Evolutionary conservation across 805 yeast genomes (phyloP).

Genomic region (Candida ovalis): DNA sequence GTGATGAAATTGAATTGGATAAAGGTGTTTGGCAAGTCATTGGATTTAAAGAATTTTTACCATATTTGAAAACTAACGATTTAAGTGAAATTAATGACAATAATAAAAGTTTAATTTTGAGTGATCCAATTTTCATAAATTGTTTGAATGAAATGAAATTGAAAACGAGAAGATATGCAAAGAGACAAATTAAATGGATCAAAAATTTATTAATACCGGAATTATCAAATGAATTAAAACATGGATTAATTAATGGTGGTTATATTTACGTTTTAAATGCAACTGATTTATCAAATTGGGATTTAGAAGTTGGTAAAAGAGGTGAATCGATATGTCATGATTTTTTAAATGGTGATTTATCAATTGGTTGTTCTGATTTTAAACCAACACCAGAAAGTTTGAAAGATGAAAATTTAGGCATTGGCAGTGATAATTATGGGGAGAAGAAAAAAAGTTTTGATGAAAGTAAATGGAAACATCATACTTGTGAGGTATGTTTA

Average conservation of each 20-base stretch:
- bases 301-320: conserved; percentile 45
- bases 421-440: conserved; percentile 4
- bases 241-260: conserved; percentile 54
- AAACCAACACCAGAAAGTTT: conserved; percentile 19
- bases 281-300: conserved; percentile 65
- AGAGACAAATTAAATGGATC: conserved; percentile 89
- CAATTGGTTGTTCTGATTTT: background rate
- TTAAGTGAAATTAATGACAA: conserved; percentile 27
- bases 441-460: conserved; percentile 11
- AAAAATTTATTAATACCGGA: conserved; percentile 63
- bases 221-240: conserved; percentile 42
- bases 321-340: conserved; percentile 48
- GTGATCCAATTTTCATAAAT: conserved; percentile 29
- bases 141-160: conserved; percentile 77
- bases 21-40: conserved; percentile 91
- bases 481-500: conserved; percentile 60
- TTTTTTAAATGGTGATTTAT: conserved; percentile 18
- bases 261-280: conserved; percentile 71
- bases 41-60: conserved; percentile 86
- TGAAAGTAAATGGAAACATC: conserved; percentile 56
- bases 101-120: conserved; percentile 3
- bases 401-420: conserved; percentile 7
- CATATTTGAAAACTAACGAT: conserved; percentile 34
- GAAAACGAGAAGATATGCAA: conserved; percentile 82
- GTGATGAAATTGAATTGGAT: conserved; percentile 48